Evolutionary conservation across 495 filamentous ascomycete genomes (phyloP), one percentile per base, ranked within the genome.

Genomic region (Sphaerosporella brunnea): DNA sequence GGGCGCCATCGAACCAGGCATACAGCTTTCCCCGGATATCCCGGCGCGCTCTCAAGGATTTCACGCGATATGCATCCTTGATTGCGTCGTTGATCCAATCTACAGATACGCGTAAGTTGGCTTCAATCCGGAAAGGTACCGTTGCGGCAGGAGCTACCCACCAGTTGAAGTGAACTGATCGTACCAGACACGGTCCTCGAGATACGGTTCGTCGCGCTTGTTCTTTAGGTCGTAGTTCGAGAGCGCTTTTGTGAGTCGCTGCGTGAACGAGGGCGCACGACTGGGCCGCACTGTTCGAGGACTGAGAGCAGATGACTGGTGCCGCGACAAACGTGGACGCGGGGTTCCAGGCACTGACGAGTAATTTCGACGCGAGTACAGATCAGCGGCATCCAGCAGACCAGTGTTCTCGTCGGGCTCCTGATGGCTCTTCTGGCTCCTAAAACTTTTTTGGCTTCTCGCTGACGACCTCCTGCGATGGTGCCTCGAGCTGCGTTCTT

Each of bases 41-140:
- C 63, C 82, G 93, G 4, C 87, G 71, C 51, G 70, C 75, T 36
- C 84, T 73, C 23, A 96, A 70, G 39, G 77, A 77, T 53, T 87
- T 92, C 30, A 92, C 75, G 36, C 90, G 80, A 45, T 80, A 82
- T 36, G 85, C 84, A 63, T 97, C 90, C 56, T 87, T 86, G 52
- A 96, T 94, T 62, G 82, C 90, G 56, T 97, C 90, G 59, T 93
- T 86, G 5, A 97, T 90, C 90, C 88, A 96, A 63, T 97, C 90
- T 54, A 34, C 8, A 3, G 16, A 13, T 7, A 32, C 16, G 16
- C 18, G 16, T 37, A 15, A 37, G 35, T 37, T n/a, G n/a, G n/a
- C n/a, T n/a, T n/a, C n/a, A n/a, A n/a, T n/a, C n/a, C n/a, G n/a
- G n/a, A n/a, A n/a, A n/a, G n/a, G n/a, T n/a, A n/a, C n/a, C n/a